Evolutionary conservation across 176 grass and related monocot species (phyloP).

Genomic region (Elaeis guineensis): DNA sequence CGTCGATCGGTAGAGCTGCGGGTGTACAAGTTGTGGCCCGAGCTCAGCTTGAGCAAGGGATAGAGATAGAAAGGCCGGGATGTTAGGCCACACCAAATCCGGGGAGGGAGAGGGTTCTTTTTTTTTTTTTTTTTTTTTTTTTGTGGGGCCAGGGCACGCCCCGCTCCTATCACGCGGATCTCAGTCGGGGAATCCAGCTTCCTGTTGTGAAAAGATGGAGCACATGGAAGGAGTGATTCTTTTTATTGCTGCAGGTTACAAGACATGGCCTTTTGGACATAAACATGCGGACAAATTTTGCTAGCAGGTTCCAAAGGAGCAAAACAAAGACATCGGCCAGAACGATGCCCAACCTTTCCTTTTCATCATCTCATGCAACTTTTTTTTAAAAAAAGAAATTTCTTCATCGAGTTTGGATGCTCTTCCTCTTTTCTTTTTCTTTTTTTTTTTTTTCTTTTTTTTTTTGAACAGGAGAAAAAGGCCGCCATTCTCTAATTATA

Average conservation of each 20-base stretch:
- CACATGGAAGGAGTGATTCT: background rate
- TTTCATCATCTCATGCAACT: background rate
- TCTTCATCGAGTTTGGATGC: too few species aligned
- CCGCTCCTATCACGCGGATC: background rate
- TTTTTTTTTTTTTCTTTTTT: too few species aligned
- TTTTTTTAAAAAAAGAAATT: too few species aligned
- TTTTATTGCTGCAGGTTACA: constrained; percentile 3
- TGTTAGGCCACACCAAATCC: background rate
- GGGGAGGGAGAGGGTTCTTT: background rate
- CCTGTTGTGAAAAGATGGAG: constrained; percentile 11
- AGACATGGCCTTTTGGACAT: background rate
- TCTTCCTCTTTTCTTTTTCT: too few species aligned
- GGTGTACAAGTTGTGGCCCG: too few species aligned
- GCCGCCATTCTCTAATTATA: too few species aligned
- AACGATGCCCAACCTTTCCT: background rate
- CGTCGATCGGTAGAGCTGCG: too few species aligned
- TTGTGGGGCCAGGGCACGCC: background rate
- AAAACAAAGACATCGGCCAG: background rate
- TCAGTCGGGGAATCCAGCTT: background rate
- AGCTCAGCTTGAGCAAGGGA: too few species aligned
- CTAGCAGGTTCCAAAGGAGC: background rate
- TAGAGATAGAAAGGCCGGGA: too few species aligned
- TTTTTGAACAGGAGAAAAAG: too few species aligned
- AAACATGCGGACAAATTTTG: too few species aligned
- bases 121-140: too few species aligned